Evolutionary conservation across 2,329 filamentous ascomycete genomes (phyloP), one percentile per base, ranked within the genome.

Genomic region (Alternaria sp.): DNA sequence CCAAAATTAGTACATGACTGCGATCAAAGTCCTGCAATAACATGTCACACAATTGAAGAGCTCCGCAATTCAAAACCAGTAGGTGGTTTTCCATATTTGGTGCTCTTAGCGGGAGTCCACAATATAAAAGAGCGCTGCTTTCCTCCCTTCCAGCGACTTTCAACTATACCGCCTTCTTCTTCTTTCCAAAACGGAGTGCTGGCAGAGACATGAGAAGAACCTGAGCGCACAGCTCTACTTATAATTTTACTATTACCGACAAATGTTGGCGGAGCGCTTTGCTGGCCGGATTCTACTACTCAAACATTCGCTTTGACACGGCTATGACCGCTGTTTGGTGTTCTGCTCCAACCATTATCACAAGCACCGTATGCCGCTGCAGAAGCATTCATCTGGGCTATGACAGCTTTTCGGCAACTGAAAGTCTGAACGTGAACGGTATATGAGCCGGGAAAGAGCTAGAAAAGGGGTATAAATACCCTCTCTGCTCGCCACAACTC

Each of bases 341-440:
- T 41, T 41, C 37, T 41, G n/a, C 37, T 18, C 37, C 5, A 41
- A 41, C 1, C 2, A 11, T 18, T 3, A 41, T 41, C 5, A 18
- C 37, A 41, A 1, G 1, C 2, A 3, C 0, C 3, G 37, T 18
- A 11, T 41, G 37, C 1, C 37, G n/a, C 4, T 3, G 37, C 0
- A 6, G 5, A 41, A 41, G 37, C 37, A 41, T 41, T 41, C 8
- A 6, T 10, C 9, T 0, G 37, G 37, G 9, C n/a, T 18, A 41
- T 10, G 0, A 6, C 37, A 6, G 37, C 37, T 41, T 41, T n/a
- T 41, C 4, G n/a, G 37, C 4, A 18, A 6, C 37, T 41, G 37
- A 6, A 41, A 6, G 33, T 37, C 5, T 15, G 0, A 6, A 18
- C 0, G n/a, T 10, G 37, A 0, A 11, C n/a, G 37, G 0, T 3